Percentiles rank a stretch among this genome's conserved stretches.
Conservation (phyloP, 257 asterid genomes). For the Nicotiana undulata region DNA sequence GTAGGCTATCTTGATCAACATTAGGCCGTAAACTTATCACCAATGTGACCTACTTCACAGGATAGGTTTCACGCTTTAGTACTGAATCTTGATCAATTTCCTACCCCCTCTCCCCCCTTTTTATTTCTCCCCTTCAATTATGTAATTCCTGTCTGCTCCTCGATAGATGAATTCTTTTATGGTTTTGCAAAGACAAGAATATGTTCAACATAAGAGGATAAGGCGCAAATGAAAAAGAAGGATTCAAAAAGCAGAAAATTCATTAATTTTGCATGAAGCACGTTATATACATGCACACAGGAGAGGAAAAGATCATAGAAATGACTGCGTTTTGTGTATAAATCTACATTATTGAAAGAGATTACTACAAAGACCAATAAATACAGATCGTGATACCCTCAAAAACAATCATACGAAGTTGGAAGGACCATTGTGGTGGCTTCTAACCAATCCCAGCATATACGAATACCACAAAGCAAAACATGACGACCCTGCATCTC, state of each 20-base stretch:
- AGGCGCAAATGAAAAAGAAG: background rate
- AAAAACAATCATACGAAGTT: background rate
- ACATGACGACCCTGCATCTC: slow-evolving; percentile 6
- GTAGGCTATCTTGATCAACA: background rate
- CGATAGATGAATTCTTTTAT: background rate
- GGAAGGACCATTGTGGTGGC: background rate
- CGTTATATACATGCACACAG: background rate
- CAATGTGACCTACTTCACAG: background rate
- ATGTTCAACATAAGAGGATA: background rate
- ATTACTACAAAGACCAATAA: background rate
- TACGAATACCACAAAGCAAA: background rate
- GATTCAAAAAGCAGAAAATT: background rate
- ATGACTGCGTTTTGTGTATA: background rate
- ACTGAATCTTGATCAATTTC: background rate
- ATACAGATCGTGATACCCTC: background rate
- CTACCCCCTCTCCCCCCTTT: too few species aligned
- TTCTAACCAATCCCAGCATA: background rate
- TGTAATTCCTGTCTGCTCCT: background rate
- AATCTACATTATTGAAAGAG: background rate
- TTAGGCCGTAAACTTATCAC: background rate
- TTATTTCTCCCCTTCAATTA: background rate
- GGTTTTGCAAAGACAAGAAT: background rate
- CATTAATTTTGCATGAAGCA: background rate
- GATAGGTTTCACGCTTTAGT: background rate
- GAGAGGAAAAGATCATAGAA: background rate